phyloP scores from a whole-genome alignment of 345 rosid genomes.

The Citrus glauca region DNA sequence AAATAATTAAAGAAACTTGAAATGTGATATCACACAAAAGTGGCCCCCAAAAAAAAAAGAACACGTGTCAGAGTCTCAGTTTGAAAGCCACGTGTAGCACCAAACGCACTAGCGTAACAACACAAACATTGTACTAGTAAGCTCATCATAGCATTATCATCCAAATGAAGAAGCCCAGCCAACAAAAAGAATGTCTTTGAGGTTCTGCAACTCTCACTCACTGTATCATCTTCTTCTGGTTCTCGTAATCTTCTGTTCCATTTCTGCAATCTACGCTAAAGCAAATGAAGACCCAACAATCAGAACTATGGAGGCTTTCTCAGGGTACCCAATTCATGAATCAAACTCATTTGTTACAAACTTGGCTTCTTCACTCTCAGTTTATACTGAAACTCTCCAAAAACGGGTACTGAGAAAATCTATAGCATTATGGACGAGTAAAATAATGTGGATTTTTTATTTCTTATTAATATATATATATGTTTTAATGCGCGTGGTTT shows the following conservation, averaged over 20 bases:
- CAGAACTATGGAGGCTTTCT: slow-evolving; percentile 77
- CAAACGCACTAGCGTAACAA: not conserved
- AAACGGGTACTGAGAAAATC: slow-evolving; percentile 45
- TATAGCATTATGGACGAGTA: not conserved
- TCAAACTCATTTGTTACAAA: slow-evolving; percentile 20
- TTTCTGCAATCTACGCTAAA: slow-evolving; percentile 34
- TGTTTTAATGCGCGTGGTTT: not conserved
- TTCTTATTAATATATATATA: not conserved
- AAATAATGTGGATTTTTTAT: not conserved
- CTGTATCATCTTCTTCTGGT: slow-evolving; percentile 10
- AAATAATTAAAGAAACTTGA: too few relatives aligned
- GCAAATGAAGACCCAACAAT: slow-evolving; percentile 50
- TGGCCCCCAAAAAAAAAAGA: too few relatives aligned
- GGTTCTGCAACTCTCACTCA: slow-evolving; percentile 9
- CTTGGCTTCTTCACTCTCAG: slow-evolving; percentile 50
- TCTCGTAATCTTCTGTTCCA: slow-evolving; percentile 13
- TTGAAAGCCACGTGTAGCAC: not conserved
- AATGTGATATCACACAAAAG: too few relatives aligned
- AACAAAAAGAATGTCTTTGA: slow-evolving; percentile 17
- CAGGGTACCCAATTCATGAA: slow-evolving; percentile 78
- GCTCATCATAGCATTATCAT: not conserved
- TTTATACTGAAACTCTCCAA: slow-evolving; percentile 51
- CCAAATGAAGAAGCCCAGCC: not conserved
- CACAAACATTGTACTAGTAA: too few relatives aligned
- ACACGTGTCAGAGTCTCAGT: not conserved